These are phyloP conservation scores for Salinomyces thailandicus DNA, from an alignment of 2,329 filamentous ascomycete genomes.

Conservation along the genomic window DNA sequence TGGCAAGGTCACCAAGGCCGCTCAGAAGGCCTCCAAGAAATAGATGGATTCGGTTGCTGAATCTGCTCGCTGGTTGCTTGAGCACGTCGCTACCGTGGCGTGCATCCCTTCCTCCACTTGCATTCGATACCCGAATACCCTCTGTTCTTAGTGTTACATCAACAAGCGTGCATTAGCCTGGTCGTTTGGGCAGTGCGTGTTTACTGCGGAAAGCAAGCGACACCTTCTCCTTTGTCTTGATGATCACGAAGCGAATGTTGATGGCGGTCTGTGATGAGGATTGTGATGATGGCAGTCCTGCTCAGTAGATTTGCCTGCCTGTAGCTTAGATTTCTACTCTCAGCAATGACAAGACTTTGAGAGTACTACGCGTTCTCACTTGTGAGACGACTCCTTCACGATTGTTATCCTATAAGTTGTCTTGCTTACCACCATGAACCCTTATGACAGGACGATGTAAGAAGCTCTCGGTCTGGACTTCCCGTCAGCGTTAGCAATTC, in stretches of 20 bases:
- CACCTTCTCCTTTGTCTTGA: constrained; percentile 22
- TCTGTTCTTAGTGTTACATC: constrained; percentile 3
- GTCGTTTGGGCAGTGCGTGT: constrained; percentile 15
- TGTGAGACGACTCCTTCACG: too few species aligned
- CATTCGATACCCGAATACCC: not conserved
- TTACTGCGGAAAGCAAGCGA: constrained; percentile 13
- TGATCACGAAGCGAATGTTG: constrained; percentile 24
- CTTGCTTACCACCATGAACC: too few species aligned
- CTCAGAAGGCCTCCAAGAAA: constrained; percentile 30
- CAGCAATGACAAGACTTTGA: constrained; percentile 8
- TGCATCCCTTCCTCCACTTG: constrained; percentile 12
- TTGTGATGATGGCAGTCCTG: constrained; percentile 12
- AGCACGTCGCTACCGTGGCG: constrained; percentile 7
- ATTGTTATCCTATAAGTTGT: too few species aligned
- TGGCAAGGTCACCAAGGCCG: constrained; percentile 26
- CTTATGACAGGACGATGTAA: too few species aligned
- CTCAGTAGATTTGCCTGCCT: constrained; percentile 16
- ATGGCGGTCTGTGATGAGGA: constrained; percentile 16
- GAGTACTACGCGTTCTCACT: constrained; percentile 1
- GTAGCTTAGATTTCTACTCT: constrained; percentile 22
- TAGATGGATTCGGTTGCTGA: constrained; percentile 15
- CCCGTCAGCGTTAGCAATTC: too few species aligned
- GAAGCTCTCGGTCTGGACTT: too few species aligned
- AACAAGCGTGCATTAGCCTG: constrained; percentile 9
- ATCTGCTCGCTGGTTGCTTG: constrained; percentile 14